These are phyloP conservation scores for Lotus japonicus DNA, from an alignment of 306 rosid genomes.

Conservation along the genomic window DNA sequence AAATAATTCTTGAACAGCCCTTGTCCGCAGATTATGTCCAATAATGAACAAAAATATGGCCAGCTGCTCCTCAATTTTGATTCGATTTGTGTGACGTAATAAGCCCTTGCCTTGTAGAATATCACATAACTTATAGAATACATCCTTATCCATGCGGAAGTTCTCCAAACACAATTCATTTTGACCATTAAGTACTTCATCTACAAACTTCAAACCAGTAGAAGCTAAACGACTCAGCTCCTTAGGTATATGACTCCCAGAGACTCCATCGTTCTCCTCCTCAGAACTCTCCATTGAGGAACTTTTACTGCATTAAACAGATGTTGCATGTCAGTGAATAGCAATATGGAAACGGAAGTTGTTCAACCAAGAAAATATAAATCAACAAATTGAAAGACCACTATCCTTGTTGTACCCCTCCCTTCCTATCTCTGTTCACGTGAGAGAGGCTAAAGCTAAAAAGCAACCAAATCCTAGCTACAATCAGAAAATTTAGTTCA, in stretches of 20 bases:
- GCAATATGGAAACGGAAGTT: not conserved
- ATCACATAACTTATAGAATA: slow-evolving; percentile 79
- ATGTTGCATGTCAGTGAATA: not conserved
- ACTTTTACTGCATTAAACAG: slow-evolving; percentile 7
- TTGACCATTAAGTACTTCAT: slow-evolving; percentile 70
- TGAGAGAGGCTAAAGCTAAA: not conserved
- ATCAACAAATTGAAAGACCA: not conserved
- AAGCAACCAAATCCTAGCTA: not conserved
- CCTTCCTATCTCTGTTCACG: not conserved
- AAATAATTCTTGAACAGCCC: slow-evolving; percentile 86
- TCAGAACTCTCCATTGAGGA: slow-evolving; percentile 70
- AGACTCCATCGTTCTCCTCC: slow-evolving; percentile 56
- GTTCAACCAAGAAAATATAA: slow-evolving; percentile 2
- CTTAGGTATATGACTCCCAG: slow-evolving; percentile 37
- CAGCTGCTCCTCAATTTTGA: slow-evolving; percentile 90
- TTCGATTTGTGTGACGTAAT: slow-evolving; percentile 75
- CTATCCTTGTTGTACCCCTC: not conserved
- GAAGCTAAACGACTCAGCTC: slow-evolving; percentile 47
- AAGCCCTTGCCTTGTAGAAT: slow-evolving; percentile 80
- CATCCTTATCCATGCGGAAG: slow-evolving; percentile 79
- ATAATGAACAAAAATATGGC: slow-evolving; percentile 85
- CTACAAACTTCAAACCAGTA: slow-evolving; percentile 68
- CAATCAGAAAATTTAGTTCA: not conserved
- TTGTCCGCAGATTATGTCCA: slow-evolving; percentile 79
- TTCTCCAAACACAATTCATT: slow-evolving; percentile 66